These are phyloP conservation scores for Sporothrix curviconia DNA, from an alignment of 2,329 filamentous ascomycete species.

Conservation along the genomic window DNA sequence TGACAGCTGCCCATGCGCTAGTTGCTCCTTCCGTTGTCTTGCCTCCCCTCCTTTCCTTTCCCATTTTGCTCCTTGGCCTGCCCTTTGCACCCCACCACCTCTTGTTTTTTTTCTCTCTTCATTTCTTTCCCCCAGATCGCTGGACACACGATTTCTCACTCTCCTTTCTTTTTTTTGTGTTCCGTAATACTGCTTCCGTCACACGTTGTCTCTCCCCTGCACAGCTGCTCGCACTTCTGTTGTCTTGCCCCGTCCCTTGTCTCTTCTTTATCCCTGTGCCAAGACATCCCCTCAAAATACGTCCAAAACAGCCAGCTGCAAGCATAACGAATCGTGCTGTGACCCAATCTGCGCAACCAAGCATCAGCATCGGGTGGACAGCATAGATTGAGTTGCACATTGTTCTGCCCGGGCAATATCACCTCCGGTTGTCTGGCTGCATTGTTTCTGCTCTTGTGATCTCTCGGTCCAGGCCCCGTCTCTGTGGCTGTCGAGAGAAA, in stretches of 20 bases:
- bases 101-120: too few species aligned
- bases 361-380: background rate
- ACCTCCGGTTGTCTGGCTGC: background rate
- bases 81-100: too few species aligned
- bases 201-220: too few species aligned
- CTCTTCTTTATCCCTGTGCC: background rate
- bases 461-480: too few species aligned
- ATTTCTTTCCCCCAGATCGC: too few species aligned
- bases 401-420: background rate
- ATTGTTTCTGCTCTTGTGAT: background rate
- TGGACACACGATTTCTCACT: too few species aligned
- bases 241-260: too few species aligned
- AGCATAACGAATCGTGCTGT: background rate
- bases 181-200: too few species aligned
- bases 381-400: slow-evolving; percentile 11
- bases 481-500: too few species aligned
- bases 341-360: slow-evolving; percentile 6
- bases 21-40: background rate
- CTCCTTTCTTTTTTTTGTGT: too few species aligned
- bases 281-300: slow-evolving; percentile 7
- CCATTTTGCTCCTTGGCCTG: background rate
- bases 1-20: background rate
- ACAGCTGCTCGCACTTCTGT: too few species aligned
- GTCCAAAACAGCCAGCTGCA: background rate
- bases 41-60: background rate